Base-by-base conservation (phyloP, 2,329 filamentous ascomycete genomes). In the Neofusicoccum cordaticola region DNA sequence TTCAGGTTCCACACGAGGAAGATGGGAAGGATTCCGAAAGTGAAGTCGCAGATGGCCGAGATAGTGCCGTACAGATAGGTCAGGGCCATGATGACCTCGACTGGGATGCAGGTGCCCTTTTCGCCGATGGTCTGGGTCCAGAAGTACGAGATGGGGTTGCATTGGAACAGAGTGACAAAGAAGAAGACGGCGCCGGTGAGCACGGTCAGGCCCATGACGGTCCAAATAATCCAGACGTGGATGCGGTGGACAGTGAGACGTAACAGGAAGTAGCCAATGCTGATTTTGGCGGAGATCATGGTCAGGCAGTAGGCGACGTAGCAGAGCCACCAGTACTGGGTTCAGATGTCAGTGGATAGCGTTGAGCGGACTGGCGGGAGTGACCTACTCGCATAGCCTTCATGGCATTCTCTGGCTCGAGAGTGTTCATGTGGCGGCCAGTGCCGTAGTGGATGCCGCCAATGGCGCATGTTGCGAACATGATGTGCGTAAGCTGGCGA, bases 1-100 rank as follows among this genome's bases (percentile, higher is more conserved):
- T 82, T 79, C 39, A 85, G 75, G 17, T 80, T 73, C 81, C 82
- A 84, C 0, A 86, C 74, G 39, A 86, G 78, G 13, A 79, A 78
- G 5, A 84, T 77, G 0, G 84, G 84, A 6, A 86, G 70, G 2
- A 84, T 69, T 1, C 80, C 83, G 11, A 85, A 76, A 0, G 78
- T 77, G 73, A 82, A 82, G 66, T 86, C 83, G 48, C 76, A 79
- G 5, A 80, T 65, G 9, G 80, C 80, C 27, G 77, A 79, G 34
- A 84, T 70, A 17, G 75, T 77, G 48, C 81, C 82, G 71, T 85
- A 82, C 0, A 80, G 72, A 34, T 82, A 80, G 0, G 81, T 82
- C 1, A 81, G 70, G 45, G 72, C 71, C n/a, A 79, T 79, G 17
- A 83, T 78, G 7, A 81, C 71, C 15, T 75, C 70, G 13, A 73